Evolutionary conservation across 2,329 filamentous ascomycete species (phyloP).

Genomic region (Trichoderma afroharzianum): DNA sequence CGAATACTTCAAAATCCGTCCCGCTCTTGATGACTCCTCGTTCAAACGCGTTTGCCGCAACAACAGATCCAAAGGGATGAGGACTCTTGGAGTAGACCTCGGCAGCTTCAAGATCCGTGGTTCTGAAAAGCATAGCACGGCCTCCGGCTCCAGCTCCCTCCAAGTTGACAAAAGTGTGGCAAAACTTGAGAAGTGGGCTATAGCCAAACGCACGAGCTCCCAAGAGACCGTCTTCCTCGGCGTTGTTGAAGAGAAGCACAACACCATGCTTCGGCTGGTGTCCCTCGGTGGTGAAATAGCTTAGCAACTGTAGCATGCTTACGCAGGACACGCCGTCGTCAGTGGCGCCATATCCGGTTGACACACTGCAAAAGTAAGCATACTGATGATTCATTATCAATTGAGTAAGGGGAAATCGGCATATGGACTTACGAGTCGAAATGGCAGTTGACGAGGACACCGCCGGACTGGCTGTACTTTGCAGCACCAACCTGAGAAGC

Average conservation of each 20-base stretch:
- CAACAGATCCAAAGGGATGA: conserved; percentile 78
- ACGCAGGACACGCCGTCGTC: conserved; percentile 91
- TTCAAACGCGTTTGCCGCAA: conserved; percentile 81
- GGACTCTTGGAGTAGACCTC: conserved; percentile 67
- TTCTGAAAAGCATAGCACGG: conserved; percentile 80
- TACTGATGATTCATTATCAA: background rate
- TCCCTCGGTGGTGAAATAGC: conserved; percentile 72
- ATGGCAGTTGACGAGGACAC: conserved; percentile 90
- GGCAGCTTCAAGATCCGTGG: conserved; percentile 82
- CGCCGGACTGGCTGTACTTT: conserved; percentile 58
- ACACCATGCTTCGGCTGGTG: conserved; percentile 76
- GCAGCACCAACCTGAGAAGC: conserved; percentile 39
- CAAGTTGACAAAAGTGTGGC: conserved; percentile 88
- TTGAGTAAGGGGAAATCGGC: background rate
- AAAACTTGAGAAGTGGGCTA: conserved; percentile 74
- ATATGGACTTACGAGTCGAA: conserved; percentile 63
- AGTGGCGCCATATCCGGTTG: conserved; percentile 87
- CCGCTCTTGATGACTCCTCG: conserved; percentile 74
- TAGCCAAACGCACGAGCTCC: conserved; percentile 82
- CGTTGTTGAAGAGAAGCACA: conserved; percentile 87
- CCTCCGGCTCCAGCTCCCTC: conserved; percentile 93
- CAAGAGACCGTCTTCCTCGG: conserved; percentile 88
- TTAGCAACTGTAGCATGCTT: conserved; percentile 79
- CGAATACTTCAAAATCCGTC: conserved; percentile 86
- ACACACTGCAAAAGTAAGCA: conserved; percentile 56